These are phyloP conservation scores for Talaromyces albobiverticillius DNA, from an alignment of 2,329 filamentous ascomycete genomes.

Conservation along the genomic window DNA sequence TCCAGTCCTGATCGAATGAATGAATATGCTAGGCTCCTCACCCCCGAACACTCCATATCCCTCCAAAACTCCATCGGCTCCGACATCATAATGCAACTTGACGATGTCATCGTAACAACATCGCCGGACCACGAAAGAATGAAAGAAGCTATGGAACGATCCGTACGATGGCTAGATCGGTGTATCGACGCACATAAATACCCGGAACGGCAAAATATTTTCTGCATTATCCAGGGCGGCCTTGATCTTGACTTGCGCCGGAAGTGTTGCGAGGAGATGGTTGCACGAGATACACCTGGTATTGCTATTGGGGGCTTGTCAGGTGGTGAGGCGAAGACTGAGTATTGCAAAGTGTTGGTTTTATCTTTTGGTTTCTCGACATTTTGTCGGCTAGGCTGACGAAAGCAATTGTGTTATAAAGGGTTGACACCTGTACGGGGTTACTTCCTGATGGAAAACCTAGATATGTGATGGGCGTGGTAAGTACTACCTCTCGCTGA, in stretches of 20 bases:
- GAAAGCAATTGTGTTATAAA: constrained; percentile 25
- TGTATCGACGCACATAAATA: constrained; percentile 88
- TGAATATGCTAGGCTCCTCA: constrained; percentile 69
- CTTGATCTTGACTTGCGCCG: constrained; percentile 81
- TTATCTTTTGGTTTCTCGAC: background rate
- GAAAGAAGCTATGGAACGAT: constrained; percentile 91
- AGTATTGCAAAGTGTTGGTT: constrained; percentile 76
- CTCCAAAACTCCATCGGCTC: constrained; percentile 96
- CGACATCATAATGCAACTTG: constrained; percentile 99
- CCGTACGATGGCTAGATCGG: constrained; percentile 90
- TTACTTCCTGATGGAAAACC: constrained; percentile 87
- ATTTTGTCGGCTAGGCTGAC: background rate
- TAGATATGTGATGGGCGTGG: constrained; percentile 98
- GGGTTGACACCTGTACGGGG: constrained; percentile 76
- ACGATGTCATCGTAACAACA: constrained; percentile 95
- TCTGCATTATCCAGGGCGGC: constrained; percentile 97
- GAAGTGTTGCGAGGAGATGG: constrained; percentile 83
- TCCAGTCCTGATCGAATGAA: too few species aligned
- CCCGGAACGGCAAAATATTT: constrained; percentile 81
- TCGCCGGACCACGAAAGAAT: constrained; percentile 86
- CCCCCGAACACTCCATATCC: constrained; percentile 93
- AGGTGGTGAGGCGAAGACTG: constrained; percentile 88
- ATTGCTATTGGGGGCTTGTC: constrained; percentile 95
- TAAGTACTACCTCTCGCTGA: constrained; percentile 31
- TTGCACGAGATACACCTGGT: constrained; percentile 84